Base-by-base conservation (phyloP, 164 flowering plant species). In the Umbellularia californica region DNA sequence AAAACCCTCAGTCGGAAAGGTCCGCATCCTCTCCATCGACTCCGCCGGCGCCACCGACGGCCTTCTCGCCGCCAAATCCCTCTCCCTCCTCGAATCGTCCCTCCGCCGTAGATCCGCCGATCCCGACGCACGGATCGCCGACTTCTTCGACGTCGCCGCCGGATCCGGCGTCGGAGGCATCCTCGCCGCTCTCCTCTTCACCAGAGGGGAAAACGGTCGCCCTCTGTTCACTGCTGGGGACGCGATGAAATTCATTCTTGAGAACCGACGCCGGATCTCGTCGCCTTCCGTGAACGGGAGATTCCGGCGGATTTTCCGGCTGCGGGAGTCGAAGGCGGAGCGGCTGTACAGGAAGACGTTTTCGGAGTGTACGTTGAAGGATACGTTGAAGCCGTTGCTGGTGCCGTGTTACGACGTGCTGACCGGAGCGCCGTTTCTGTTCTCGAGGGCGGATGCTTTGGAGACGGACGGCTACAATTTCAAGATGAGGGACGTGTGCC, bases 361-460 rank as follows among this genome's bases (percentile, higher is more conserved):
- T 69, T 85, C 83, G 0, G 89, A 85, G n/a, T 58, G 33, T 20
- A 90, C 87, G 0, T 55, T 90, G 69, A 86, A 79, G 71, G 90
- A 87, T 78, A 86, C 94, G 58, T 1, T 87, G 83, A 90, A 87
- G 79, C 75, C 94, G 72, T 86, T 88, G 50, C 70, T 90, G 72
- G 81, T 90, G 2, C 88, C 94, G 3, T 90, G 92, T 74, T 88
- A 84, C 81, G 94, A 90, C 71, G 81, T 88, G 19, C 51, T 84
- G 6, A 83, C 87, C 1, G 78, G 79, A 5, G 86, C 90, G 64
- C 87, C 91, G 25, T 85, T 89, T 81, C 51, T 89, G 60, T 89
- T 90, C 64, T 90, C 92, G 55, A 87, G 94, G 68, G 92, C 92
- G 0, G 94, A 90, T 50, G 92, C 92, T 7, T 23, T 86, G 75